Evolutionary conservation across 495 filamentous ascomycete species (phyloP), one percentile per base, ranked within the genome.

Genomic region (Glarea lozoyensis): DNA sequence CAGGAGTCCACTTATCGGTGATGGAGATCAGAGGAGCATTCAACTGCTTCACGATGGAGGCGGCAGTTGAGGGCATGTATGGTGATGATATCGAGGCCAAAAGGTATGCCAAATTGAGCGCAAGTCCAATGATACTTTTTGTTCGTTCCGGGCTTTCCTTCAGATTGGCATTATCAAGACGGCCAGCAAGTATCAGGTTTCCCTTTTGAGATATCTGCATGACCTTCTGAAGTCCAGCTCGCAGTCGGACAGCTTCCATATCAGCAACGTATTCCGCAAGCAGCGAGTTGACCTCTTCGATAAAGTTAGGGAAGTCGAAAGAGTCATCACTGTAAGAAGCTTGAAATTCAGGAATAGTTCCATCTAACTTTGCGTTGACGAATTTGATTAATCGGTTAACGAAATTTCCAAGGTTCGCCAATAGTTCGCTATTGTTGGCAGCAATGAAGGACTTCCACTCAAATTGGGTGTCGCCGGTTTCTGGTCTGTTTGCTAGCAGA

Each of bases 381-480:
- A 94, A 89, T 63, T 97, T 97, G 64, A 97, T 69, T 35, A 97
- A 75, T 18, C 90, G 84, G 62, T 94, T 92, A 57, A 90, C 86
- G 45, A 95, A 84, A 67, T 97, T 96, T 37, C 90, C 90, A 7
- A 95, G 72, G 54, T 94, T 95, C 39, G 82, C 82, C 2, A 97
- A 75, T 6, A 97, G 70, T 56, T 90, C 85, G 54, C 79, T 87
- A 67, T 97, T 97, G 74, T 95, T 97, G 48, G 73, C 71, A 7
- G 77, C 75, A 33, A 90, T 79, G 61, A 97, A 96, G 15, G 78
- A 70, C 43, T 73, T 75, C 88, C 88, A 95, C 48, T 87, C 79
- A 54, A 95, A 94, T 58, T 95, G 83, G 0, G 84, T 80, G 56
- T 96, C 90, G 11, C 84, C 79, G 18, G 83, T 86, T 60, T 97